phyloP scores from a whole-genome alignment of 1,284 basidiomycete species.

The Ganoderma leucocontextum region DNA sequence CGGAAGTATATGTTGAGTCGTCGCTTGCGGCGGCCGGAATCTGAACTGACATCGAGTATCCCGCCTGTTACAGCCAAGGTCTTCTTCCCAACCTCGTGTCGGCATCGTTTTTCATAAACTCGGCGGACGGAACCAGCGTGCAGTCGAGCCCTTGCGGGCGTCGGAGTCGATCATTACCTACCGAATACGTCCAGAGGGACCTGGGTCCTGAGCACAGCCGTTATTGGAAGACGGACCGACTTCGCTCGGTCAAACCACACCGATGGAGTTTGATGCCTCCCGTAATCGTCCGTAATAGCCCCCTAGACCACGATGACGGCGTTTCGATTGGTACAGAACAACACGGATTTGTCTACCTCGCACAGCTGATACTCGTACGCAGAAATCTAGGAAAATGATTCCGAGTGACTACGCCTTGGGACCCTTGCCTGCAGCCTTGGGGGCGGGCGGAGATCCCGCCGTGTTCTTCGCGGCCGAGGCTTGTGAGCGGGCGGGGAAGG shows the following conservation, averaged over 20 bases:
- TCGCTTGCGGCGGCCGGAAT: not conserved
- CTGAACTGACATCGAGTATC: not conserved
- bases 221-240: not conserved
- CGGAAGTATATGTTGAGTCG: not conserved
- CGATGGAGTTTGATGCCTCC: not conserved
- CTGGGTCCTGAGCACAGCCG: not conserved
- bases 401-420: constrained; percentile 28
- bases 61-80: not conserved
- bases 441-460: constrained; percentile 33
- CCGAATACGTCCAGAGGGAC: not conserved
- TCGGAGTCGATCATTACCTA: not conserved
- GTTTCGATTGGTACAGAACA: not conserved
- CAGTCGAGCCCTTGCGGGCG: not conserved
- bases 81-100: not conserved
- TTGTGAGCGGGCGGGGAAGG: constrained; percentile 43
- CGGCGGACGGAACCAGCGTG: not conserved
- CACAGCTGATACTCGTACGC: not conserved
- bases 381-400: not conserved
- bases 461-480: constrained; percentile 38
- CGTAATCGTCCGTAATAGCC: not conserved
- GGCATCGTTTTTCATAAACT: not conserved
- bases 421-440: constrained; percentile 31
- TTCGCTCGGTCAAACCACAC: not conserved
- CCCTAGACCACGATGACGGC: not conserved
- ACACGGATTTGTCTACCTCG: not conserved